phyloP scores from a whole-genome alignment of 441 rosid genomes.

The Sinapis alba region DNA sequence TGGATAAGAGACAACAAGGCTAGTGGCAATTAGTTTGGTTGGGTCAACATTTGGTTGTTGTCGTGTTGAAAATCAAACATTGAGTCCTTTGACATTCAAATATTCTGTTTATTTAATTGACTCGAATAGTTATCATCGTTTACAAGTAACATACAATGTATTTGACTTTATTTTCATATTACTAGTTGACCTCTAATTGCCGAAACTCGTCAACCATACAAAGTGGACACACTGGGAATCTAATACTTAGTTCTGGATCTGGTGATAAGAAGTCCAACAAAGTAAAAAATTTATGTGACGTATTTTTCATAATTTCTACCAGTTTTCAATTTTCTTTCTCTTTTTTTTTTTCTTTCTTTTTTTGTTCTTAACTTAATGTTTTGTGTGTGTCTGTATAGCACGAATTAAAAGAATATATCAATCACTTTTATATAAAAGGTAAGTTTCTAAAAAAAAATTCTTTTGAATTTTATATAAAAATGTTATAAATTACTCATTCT shows the following conservation, averaged over 20 bases:
- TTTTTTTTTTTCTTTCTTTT: no score
- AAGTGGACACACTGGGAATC: not conserved
- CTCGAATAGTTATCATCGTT: not conserved
- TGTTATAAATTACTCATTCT: no score
- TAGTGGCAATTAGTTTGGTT: constrained; percentile 1
- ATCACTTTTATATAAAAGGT: not conserved
- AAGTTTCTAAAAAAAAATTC: no score
- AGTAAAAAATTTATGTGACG: no score
- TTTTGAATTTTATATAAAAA: no score
- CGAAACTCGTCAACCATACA: not conserved
- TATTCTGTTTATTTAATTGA: not conserved
- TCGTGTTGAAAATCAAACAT: not conserved
- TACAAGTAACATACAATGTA: not conserved
- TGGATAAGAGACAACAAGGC: not conserved
- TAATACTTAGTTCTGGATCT: not conserved
- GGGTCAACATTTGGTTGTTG: constrained; percentile 19
- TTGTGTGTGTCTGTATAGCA: not conserved
- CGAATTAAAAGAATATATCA: not conserved
- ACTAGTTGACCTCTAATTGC: not conserved
- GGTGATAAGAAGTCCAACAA: not conserved
- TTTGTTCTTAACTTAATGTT: not conserved
- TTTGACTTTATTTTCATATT: constrained; percentile 9
- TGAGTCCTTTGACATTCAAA: constrained; percentile 14
- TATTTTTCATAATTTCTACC: not conserved
- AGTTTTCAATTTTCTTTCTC: not conserved